Evolutionary conservation across 2,329 filamentous ascomycete species (phyloP).

Genomic region (Exophiala dermatitidis): DNA sequence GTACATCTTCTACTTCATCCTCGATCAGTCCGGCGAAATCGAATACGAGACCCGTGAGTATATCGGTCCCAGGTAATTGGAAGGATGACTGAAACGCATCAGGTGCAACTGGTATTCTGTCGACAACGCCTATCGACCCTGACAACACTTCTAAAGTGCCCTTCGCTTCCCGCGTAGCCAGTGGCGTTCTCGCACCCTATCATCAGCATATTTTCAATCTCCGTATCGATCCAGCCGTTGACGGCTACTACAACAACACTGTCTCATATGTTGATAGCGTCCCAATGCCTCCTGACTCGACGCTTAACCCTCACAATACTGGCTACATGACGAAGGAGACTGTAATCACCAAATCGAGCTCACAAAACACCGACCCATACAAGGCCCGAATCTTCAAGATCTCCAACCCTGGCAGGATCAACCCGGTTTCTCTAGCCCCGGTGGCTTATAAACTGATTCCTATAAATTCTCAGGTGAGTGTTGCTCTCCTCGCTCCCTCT

Average conservation of each 20-base stretch:
- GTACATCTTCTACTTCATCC: conserved; percentile 59
- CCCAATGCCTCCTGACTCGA: background rate
- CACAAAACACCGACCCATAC: conserved; percentile 50
- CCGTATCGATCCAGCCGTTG: conserved; percentile 59
- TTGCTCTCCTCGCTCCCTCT: conserved; percentile 42
- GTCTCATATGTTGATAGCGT: background rate
- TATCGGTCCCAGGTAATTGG: background rate
- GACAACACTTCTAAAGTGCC: conserved; percentile 42
- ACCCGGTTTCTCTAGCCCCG: conserved; percentile 38
- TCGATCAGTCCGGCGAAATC: conserved; percentile 57
- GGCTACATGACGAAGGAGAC: conserved; percentile 46
- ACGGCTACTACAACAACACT: conserved; percentile 44
- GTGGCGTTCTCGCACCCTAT: conserved; percentile 59
- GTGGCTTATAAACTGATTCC: conserved; percentile 39
- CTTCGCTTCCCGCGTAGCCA: conserved; percentile 57
- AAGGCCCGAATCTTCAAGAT: conserved; percentile 44
- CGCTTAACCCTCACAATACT: conserved; percentile 30
- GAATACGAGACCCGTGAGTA: conserved; percentile 53
- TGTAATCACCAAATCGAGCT: conserved; percentile 50
- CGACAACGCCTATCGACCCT: conserved; percentile 53
- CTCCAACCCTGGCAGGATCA: conserved; percentile 40
- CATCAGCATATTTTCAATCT: conserved; percentile 64
- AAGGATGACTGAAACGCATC: background rate
- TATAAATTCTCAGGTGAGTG: background rate
- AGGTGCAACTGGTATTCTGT: conserved; percentile 56